These are phyloP conservation scores for Sporothrix protearum DNA, from an alignment of 2,329 filamentous ascomycete genomes.

Conservation along the genomic window DNA sequence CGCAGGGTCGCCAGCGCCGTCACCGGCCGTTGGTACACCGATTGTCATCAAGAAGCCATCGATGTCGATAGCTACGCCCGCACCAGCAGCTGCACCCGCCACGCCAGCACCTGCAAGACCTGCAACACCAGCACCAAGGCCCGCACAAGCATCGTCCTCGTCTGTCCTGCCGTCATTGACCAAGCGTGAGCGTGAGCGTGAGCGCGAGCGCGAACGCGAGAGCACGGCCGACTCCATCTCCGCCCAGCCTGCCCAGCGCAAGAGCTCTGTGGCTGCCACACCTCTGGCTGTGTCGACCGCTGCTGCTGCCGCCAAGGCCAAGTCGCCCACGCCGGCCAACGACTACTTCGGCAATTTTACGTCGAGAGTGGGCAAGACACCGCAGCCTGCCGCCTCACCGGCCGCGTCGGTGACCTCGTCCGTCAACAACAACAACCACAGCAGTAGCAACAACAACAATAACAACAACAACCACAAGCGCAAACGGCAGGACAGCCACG, in stretches of 20 bases:
- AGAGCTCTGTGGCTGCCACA: not conserved
- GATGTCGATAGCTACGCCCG: conserved; percentile 24
- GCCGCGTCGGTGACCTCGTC: not conserved
- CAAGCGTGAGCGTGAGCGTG: conserved; percentile 14
- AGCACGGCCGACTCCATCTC: conserved; percentile 31
- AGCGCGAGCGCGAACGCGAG: conserved; percentile 18
- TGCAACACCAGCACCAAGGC: not conserved
- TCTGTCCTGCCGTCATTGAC: not conserved
- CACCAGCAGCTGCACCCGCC: not conserved
- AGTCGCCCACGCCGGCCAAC: conserved; percentile 18
- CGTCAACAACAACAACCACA: not conserved
- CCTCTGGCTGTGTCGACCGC: not conserved
- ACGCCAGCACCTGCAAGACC: not conserved
- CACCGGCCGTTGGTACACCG: conserved; percentile 10
- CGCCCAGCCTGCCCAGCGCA: conserved; percentile 29
- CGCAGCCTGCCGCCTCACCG: not conserved
- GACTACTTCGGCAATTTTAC: conserved; percentile 25
- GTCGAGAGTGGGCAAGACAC: conserved; percentile 12
- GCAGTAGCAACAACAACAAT: not conserved
- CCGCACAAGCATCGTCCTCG: not conserved
- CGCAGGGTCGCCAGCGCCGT: not conserved
- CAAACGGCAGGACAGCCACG: conserved; percentile 17
- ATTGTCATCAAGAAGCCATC: conserved; percentile 31
- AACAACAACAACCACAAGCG: conserved; percentile 13
- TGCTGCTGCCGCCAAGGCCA: not conserved